Evolutionary conservation across 345 rosid species (phyloP), one percentile per base, ranked within the genome.

Genomic region (Populus simonii): DNA sequence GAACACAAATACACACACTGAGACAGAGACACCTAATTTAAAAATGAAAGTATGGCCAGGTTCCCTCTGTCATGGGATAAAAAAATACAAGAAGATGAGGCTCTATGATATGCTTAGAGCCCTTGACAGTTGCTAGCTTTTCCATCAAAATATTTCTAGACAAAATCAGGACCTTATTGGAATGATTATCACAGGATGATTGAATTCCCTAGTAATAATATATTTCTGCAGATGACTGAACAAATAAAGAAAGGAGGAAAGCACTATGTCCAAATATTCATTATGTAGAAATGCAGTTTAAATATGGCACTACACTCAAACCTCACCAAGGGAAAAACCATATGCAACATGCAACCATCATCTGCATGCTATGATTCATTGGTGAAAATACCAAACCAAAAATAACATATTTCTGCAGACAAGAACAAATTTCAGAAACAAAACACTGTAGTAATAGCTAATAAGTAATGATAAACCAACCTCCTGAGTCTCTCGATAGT

Each of bases 401-500:
- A 25, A 31, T 53, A 27, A 73, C 35, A 62, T 31, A 38, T 63
- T 25, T 25, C 18, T 39, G 11, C n/a, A 45, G 13, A 66, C 16
- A 55, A 73, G 20, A 55, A 38, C 57, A 8, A 66, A 8, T 25
- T 73, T 31, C 27, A 10, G 39, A 33, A 62, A 43, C 51, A 74
- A 35, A 74, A 66, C 23, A 66, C 41, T 72, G 63, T 23, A 75
- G 27, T 29, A 57, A 82, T 17, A 79, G 71, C 45, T 71, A 70
- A 55, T 27, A 71, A 72, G 73, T 55, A 47, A 80, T 16, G 27
- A 59, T 2, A 71, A 72, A 85, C 93, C 76, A 83, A 96, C 99
- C 99, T 93, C 99, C 74, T 84, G 90, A 71, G 97, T 96, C 79
- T 93, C 97, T 65, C 99, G 99, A 78, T 96, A 96, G 83, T 96